Evolutionary conservation across 2,329 filamentous ascomycete genomes (phyloP).

Genomic region (Paecilomyces dactylethromorphus): DNA sequence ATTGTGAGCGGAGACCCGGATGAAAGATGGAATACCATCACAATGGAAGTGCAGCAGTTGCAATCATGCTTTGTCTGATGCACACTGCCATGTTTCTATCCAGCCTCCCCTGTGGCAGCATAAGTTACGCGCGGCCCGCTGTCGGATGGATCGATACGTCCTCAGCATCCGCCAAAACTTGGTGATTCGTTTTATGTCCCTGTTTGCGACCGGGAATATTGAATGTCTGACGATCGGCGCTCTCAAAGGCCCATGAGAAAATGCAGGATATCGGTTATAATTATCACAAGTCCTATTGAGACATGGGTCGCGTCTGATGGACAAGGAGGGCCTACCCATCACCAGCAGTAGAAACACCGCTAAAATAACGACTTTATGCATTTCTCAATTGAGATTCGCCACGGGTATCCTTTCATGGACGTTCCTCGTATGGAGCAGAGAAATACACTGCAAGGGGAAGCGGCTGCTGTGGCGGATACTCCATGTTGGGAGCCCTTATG

Average conservation of each 20-base stretch:
- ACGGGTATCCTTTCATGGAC: neutral
- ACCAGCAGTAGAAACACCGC: neutral
- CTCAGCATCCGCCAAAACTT: neutral
- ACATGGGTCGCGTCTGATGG: neutral
- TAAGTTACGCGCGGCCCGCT: neutral
- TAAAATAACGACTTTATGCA: neutral
- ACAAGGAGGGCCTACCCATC: neutral
- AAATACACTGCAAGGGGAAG: neutral
- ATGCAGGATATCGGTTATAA: neutral
- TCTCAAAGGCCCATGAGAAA: neutral
- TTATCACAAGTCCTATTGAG: neutral
- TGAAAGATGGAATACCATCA: neutral
- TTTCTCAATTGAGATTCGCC: neutral
- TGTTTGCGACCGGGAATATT: neutral
- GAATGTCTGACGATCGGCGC: neutral
- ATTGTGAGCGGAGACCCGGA: neutral
- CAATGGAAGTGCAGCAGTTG: neutral
- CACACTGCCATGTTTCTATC: neutral
- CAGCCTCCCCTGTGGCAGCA: neutral
- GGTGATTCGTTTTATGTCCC: neutral
- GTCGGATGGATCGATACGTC: neutral
- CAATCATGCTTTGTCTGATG: neutral
- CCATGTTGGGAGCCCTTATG: neutral
- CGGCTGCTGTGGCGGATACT: neutral
- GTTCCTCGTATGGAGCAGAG: neutral